A percentile compares a stretch with the other conserved stretches of the same genome.
phyloP scores from a whole-genome alignment of 768 basidiomycete genomes.

The Kwoniella mangroviensis region DNA sequence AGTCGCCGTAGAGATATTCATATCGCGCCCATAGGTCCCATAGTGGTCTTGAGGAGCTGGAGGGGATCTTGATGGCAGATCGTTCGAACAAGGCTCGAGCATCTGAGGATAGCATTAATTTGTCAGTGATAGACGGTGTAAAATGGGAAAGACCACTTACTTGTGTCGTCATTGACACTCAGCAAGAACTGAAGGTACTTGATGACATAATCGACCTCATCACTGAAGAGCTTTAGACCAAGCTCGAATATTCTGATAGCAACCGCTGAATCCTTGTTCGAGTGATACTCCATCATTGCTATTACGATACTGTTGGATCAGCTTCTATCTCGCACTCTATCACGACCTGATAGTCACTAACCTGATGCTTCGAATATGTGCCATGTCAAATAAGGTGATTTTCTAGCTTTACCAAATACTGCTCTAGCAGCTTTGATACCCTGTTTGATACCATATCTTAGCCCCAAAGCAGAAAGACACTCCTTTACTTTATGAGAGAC shows the following conservation, averaged over 20 bases:
- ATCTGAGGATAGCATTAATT: slow-evolving; percentile 63
- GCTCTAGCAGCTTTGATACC: slow-evolving; percentile 77
- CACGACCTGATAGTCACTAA: slow-evolving; percentile 54
- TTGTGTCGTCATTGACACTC: slow-evolving; percentile 91
- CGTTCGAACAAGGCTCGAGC: slow-evolving; percentile 94
- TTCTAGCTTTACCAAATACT: slow-evolving; percentile 81
- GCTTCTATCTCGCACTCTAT: background rate
- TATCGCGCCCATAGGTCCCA: slow-evolving; percentile 97
- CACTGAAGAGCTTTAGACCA: slow-evolving; percentile 79
- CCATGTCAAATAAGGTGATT: slow-evolving; percentile 68
- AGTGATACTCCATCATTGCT: slow-evolving; percentile 96
- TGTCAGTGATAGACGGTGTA: background rate
- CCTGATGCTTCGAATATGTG: slow-evolving; percentile 92
- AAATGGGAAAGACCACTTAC: slow-evolving; percentile 62
- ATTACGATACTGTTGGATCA: slow-evolving; percentile 7
- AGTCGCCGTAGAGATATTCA: slow-evolving; percentile 93
- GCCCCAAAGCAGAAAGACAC: background rate
- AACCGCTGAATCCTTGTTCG: slow-evolving; percentile 74
- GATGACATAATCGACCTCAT: slow-evolving; percentile 82
- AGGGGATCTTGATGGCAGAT: slow-evolving; percentile 74
- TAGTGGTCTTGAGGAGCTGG: slow-evolving; percentile 78
- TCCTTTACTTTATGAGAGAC: slow-evolving; percentile 23
- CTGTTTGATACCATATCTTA: slow-evolving; percentile 34
- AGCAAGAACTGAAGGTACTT: slow-evolving; percentile 92
- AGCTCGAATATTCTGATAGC: slow-evolving; percentile 92